Percentiles rank a stretch among this genome's conserved stretches.
Conservation (phyloP, 371 early-diverging fungal species). For the Cladochytrium tenue region DNA sequence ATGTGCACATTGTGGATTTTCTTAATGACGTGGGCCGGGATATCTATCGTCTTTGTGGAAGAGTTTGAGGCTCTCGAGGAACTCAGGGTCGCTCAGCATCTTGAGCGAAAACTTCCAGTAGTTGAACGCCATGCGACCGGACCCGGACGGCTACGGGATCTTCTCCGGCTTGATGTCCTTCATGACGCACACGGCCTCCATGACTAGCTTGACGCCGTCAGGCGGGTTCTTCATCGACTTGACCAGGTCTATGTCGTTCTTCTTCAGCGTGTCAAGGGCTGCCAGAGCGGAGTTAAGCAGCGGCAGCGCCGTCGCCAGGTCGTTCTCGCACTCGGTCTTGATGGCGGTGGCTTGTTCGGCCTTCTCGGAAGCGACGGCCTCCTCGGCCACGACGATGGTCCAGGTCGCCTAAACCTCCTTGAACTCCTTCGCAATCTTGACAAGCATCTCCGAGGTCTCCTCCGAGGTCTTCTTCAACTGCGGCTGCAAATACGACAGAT, state of each 20-base stretch:
- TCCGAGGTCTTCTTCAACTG: conserved; percentile 52
- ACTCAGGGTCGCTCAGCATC: conserved; percentile 55
- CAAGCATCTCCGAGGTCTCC: conserved; percentile 56
- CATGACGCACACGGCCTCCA: conserved; percentile 67
- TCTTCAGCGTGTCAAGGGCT: conserved; percentile 60
- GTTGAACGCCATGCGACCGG: conserved; percentile 57
- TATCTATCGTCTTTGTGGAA: conserved; percentile 52
- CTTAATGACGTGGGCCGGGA: conserved; percentile 52
- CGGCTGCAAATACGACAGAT: conserved; percentile 41
- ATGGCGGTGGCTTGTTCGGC: conserved; percentile 54
- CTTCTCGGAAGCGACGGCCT: conserved; percentile 51
- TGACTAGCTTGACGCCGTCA: conserved; percentile 59
- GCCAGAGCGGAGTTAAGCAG: conserved; percentile 53
- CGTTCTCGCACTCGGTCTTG: conserved; percentile 54
- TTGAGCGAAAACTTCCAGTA: conserved; percentile 59
- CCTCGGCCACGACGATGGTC: conserved; percentile 55
- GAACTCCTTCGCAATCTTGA: conserved; percentile 56
- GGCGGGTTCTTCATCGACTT: conserved; percentile 69
- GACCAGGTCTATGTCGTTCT: conserved; percentile 59
- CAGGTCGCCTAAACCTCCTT: conserved; percentile 54
- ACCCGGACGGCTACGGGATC: conserved; percentile 57
- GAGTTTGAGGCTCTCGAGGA: conserved; percentile 49
- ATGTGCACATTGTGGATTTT: conserved; percentile 51
- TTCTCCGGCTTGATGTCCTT: conserved; percentile 61
- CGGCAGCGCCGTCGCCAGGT: conserved; percentile 57